Percentiles rank a stretch among this genome's conserved stretches.
Conservation (phyloP, 306 rosid species). For the apple (Malus domestica) region DNA sequence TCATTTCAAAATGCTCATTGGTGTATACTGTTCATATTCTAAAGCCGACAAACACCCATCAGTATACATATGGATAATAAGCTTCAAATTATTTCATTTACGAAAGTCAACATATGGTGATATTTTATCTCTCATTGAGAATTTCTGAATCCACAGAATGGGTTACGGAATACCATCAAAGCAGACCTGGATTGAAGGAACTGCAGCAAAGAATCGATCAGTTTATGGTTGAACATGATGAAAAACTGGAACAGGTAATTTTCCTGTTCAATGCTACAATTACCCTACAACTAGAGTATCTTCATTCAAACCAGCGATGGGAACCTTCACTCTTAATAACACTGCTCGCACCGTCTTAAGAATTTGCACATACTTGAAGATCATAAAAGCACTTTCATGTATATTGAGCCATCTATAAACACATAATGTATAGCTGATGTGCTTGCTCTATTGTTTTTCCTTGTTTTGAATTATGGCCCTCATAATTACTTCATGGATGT, state of each 20-base stretch:
- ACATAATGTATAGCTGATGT: not conserved
- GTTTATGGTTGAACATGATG: conserved; percentile 62
- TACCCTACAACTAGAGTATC: not conserved
- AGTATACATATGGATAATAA: not conserved
- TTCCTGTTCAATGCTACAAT: not conserved
- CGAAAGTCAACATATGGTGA: not conserved
- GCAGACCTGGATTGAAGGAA: conserved; percentile 57
- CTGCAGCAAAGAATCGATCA: conserved; percentile 68
- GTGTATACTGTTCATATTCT: not conserved
- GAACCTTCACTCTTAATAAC: not conserved
- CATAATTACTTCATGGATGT: not conserved
- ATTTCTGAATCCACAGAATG: conserved; percentile 55
- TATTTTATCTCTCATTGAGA: conserved; percentile 10
- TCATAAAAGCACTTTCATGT: not conserved
- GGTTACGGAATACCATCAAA: conserved; percentile 57
- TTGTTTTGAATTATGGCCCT: not conserved
- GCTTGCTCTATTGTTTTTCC: not conserved
- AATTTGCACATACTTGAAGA: not conserved
- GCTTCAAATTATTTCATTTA: not conserved
- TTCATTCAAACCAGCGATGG: not conserved
- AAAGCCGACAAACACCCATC: not conserved
- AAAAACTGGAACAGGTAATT: conserved; percentile 55
- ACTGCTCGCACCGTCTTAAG: not conserved
- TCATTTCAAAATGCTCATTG: not conserved
- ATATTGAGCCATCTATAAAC: not conserved